phyloP scores from a whole-genome alignment of 352 stramenopile species.

The Peronospora tabacina region DNA sequence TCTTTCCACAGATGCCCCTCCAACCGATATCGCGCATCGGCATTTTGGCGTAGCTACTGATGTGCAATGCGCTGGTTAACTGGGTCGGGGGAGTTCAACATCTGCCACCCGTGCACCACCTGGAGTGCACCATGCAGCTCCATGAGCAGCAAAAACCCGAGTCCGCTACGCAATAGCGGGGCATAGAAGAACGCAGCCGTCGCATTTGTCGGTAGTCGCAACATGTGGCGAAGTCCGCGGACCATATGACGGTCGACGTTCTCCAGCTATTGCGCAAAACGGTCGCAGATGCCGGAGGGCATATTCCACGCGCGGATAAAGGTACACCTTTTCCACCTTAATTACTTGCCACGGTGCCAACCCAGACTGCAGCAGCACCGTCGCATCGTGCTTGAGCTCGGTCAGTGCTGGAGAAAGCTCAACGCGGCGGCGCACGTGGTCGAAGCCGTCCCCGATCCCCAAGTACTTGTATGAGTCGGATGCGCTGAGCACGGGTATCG shows the following conservation, averaged over 20 bases:
- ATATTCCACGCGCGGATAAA: background rate
- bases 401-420: background rate
- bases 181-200: constrained; percentile 13
- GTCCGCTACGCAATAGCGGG: constrained; percentile 3
- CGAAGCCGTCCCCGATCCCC: constrained; percentile 4
- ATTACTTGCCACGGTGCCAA: background rate
- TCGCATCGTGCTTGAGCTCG: constrained; percentile 9
- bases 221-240: constrained; percentile 7
- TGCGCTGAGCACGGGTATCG: background rate
- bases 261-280: too few species aligned
- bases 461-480: background rate
- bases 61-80: constrained; percentile 5
- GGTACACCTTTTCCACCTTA: background rate
- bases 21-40: background rate
- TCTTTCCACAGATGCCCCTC: background rate
- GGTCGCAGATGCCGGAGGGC: background rate
- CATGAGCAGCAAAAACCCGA: constrained; percentile 1
- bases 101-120: constrained; percentile 7
- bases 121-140: constrained; percentile 11
- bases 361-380: constrained; percentile 1
- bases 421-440: too few species aligned
- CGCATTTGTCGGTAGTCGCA: background rate
- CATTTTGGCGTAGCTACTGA: constrained; percentile 10
- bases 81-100: constrained; percentile 7
- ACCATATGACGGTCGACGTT: too few species aligned